phyloP scores from a whole-genome alignment of 441 rosid genomes.

The Hura crepitans region DNA sequence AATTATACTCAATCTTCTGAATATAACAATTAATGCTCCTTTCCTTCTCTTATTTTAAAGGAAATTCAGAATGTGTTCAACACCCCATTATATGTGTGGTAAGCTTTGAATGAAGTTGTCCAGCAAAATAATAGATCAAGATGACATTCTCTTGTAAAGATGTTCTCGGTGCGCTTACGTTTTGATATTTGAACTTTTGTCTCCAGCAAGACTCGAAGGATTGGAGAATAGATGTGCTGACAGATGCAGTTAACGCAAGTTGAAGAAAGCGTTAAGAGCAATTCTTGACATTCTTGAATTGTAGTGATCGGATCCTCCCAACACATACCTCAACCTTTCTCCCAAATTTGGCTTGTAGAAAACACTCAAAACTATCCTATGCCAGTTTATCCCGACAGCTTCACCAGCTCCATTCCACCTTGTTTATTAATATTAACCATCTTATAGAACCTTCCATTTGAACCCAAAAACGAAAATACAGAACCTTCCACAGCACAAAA shows the following conservation, averaged over 20 bases:
- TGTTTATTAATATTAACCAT: no score
- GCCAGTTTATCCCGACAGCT: no score
- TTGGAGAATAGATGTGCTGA: constrained; percentile 78
- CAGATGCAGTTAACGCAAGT: constrained; percentile 65
- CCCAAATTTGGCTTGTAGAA: no score
- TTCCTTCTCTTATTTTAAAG: no score
- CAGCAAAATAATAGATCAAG: constrained; percentile 4
- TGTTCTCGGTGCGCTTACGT: neutral
- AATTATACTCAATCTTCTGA: neutral
- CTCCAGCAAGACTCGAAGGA: constrained; percentile 73
- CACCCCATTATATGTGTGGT: neutral
- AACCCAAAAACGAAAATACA: no score
- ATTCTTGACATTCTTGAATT: constrained; percentile 32
- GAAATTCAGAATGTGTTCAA: neutral
- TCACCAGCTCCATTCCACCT: no score
- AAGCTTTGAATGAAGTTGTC: neutral
- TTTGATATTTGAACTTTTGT: constrained; percentile 15
- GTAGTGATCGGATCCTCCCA: no score
- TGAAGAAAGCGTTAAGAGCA: constrained; percentile 54
- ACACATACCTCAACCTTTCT: no score
- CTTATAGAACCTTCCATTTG: no score
- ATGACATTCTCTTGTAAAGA: neutral
- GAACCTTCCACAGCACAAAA: no score
- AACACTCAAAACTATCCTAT: no score
- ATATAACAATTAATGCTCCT: neutral